Evolutionary conservation across 2,329 filamentous ascomycete species (phyloP), one percentile per base, ranked within the genome.

Genomic region (Tolypocladium sp.): DNA sequence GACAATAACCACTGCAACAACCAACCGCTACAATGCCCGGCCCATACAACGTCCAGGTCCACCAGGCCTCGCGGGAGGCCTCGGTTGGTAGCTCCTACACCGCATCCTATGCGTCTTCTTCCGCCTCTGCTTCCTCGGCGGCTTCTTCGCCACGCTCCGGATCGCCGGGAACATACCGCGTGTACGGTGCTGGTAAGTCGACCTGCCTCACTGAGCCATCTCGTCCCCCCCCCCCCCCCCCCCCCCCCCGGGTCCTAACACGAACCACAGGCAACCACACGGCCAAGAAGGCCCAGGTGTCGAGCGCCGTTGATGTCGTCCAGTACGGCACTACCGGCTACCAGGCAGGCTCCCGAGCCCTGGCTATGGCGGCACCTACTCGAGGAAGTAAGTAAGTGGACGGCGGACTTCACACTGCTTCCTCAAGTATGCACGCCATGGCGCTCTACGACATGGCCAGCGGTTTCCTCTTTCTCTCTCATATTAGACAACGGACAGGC

Each of bases 141-240:
- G 25, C 25, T 49, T 67, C 69, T 42, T 63, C 67, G n/a, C 64
- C 69, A 56, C 63, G 65, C 46, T 69, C 69, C 37, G 60, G 64
- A 38, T 68, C 70, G 40, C 63, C 69, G 37, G 66, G 64, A 37
- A 65, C 64, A 40, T 67, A 67, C 59, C 69, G 71, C 55, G 69
- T 71, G 57, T 69, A 73, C 60, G 67, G 64, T 62, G 67, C 72
- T 60, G 60, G 70, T 72, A 64, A 65, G 70, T 64, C 61, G 37
- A 52, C 55, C 53, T 56, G 17, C 20, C 57, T 46, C 25, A 58
- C 41, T 59, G 59, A 37, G 59, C 52, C 55, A 33, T 55, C 33
- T 38, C 35, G 33, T 57, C 37, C 37, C 54, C 46, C 59, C 62
- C n/a, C n/a, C n/a, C n/a, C n/a, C n/a, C n/a, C n/a, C n/a, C n/a